These are phyloP conservation scores for Polytrichum formosum DNA, from an alignment of 225 moss, liverwort and hornwort genomes.

Conservation along the genomic window DNA sequence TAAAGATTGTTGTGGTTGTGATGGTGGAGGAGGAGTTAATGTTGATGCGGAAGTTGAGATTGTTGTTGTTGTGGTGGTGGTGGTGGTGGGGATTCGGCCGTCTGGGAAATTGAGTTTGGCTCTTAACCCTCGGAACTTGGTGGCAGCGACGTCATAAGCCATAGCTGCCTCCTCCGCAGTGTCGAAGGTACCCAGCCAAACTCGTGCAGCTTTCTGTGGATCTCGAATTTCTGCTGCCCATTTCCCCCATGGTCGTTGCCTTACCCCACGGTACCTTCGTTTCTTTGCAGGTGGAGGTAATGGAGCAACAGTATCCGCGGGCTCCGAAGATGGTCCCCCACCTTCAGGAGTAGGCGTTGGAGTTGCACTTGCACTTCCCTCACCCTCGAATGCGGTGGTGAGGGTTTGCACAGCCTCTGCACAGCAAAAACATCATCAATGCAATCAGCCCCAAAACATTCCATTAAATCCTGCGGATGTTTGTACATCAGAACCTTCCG, in stretches of 20 bases:
- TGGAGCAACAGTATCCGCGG: background rate
- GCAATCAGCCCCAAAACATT: too few relatives aligned
- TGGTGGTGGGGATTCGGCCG: conserved; percentile 3
- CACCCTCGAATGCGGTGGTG: background rate
- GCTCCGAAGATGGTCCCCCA: background rate
- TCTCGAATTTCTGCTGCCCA: conserved; percentile 93
- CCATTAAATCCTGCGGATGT: too few relatives aligned
- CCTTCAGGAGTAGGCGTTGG: background rate
- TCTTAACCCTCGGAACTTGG: conserved; percentile 40
- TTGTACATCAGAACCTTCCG: too few relatives aligned
- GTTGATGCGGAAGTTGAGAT: background rate
- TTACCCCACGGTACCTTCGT: conserved; percentile 67
- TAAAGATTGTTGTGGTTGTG: too few relatives aligned
- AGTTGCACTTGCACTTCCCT: conserved; percentile 1
- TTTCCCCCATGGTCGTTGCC: conserved; percentile 86
- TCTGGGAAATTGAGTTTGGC: conserved; percentile 54
- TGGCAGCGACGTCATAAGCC: conserved; percentile 68
- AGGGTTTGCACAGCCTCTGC: too few relatives aligned
- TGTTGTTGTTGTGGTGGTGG: background rate
- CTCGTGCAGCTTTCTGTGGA: conserved; percentile 80
- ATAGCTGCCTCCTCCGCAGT: conserved; percentile 72
- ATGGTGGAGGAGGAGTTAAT: too few relatives aligned
- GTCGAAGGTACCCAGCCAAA: conserved; percentile 86
- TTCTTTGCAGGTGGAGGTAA: conserved; percentile 28
- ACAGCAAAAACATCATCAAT: too few relatives aligned